A percentile compares a stretch with the other conserved stretches of the same genome.
phyloP scores from a whole-genome alignment of 176 grass and related monocot species.

The Leersia perrieri region DNA sequence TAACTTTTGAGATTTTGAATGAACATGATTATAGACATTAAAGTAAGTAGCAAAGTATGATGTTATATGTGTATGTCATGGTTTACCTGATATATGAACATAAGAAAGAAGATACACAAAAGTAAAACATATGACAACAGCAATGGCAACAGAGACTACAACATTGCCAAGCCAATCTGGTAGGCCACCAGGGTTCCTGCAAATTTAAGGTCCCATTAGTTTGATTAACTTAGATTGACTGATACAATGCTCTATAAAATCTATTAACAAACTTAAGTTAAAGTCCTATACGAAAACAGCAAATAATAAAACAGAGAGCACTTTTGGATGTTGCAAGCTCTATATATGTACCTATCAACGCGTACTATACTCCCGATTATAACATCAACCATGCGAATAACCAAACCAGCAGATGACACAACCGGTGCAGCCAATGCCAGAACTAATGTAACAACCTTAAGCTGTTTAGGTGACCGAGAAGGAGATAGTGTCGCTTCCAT shows the following conservation, averaged over 20 bases:
- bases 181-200: conserved; percentile 80
- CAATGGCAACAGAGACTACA: conserved; percentile 61
- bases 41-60: neutral
- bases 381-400: conserved; percentile 64
- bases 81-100: conserved; percentile 84
- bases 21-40: conserved; percentile 3
- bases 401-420: conserved; percentile 64
- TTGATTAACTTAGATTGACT: conserved; percentile 14
- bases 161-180: conserved; percentile 85
- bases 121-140: conserved; percentile 58
- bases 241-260: neutral
- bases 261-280: conserved; percentile 4
- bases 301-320: conserved; percentile 18
- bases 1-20: neutral
- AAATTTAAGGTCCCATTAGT: conserved; percentile 25
- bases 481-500: conserved; percentile 96
- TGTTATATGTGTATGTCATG: conserved; percentile 21
- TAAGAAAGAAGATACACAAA: conserved; percentile 98
- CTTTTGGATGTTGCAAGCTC: neutral
- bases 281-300: neutral
- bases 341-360: conserved; percentile 68
- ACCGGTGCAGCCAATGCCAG: conserved; percentile 63
- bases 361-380: conserved; percentile 75
- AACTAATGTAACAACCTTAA: conserved; percentile 85
- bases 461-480: conserved; percentile 65